These are phyloP conservation scores for Phytopythium boreale DNA, from an alignment of 352 stramenopile genomes.

Conservation along the genomic window DNA sequence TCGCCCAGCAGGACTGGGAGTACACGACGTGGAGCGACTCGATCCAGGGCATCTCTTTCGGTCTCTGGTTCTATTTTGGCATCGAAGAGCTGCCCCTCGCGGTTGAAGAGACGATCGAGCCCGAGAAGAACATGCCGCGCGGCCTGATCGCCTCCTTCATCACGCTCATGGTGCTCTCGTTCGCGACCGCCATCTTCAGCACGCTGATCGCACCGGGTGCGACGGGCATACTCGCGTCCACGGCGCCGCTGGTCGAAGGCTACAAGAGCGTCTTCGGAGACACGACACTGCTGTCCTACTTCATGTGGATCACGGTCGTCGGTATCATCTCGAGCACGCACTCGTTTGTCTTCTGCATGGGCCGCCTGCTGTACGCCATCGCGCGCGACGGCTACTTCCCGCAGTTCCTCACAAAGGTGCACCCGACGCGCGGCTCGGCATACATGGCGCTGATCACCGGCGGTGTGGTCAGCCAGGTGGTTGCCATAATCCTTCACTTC, in stretches of 20 bases:
- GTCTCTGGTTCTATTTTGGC: conserved; percentile 62
- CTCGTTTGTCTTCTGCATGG: conserved; percentile 75
- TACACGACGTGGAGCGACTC: conserved; percentile 41
- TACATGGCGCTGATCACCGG: conserved; percentile 45
- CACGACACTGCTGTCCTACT: conserved; percentile 45
- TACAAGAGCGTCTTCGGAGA: conserved; percentile 69
- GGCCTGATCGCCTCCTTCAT: conserved; percentile 47
- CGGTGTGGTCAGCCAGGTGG: conserved; percentile 27
- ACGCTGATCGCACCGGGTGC: conserved; percentile 46
- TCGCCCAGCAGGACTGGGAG: conserved; percentile 49
- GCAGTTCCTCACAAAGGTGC: conserved; percentile 37
- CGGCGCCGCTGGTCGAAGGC: conserved; percentile 50
- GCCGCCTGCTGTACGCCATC: conserved; percentile 53
- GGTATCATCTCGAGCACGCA: conserved; percentile 53
- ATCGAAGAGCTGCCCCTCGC: conserved; percentile 75
- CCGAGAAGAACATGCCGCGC: conserved; percentile 62
- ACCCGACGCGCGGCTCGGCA: conserved; percentile 36
- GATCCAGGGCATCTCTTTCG: conserved; percentile 53
- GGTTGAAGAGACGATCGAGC: conserved; percentile 70
- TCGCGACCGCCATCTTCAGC: conserved; percentile 52
- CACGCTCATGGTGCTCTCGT: conserved; percentile 51
- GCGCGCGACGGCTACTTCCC: conserved; percentile 54
- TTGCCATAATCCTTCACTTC: conserved; percentile 48
- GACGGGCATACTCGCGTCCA: conserved; percentile 32
- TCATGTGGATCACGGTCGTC: conserved; percentile 59